Conservation (phyloP, 805 yeast genomes). For the Zygosaccharomyces siamensis region DNA sequence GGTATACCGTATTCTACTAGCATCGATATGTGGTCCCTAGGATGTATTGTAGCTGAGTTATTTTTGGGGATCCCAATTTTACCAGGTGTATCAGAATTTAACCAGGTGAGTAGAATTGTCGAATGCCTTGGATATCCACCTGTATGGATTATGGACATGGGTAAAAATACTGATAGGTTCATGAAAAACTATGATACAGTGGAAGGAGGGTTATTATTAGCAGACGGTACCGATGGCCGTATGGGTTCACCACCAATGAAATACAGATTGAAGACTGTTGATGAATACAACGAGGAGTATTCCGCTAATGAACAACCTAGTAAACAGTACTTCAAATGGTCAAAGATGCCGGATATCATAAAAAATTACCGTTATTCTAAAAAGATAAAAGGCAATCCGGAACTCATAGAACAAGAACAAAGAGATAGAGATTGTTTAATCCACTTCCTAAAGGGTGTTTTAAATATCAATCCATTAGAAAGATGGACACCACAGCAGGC, state of each 20-base stretch:
- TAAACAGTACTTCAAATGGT: conserved; percentile 71
- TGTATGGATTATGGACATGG: conserved; percentile 94
- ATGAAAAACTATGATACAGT: conserved; percentile 22
- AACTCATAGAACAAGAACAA: conserved; percentile 61
- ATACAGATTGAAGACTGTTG: conserved; percentile 42
- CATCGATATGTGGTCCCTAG: conserved; percentile 97
- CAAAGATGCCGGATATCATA: conserved; percentile 65
- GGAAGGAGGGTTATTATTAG: conserved; percentile 8
- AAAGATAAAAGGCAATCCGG: conserved; percentile 39
- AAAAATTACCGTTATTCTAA: conserved; percentile 68
- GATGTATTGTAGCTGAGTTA: conserved; percentile 86
- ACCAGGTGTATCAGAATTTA: conserved; percentile 92
- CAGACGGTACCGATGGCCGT: neutral
- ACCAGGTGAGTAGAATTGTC: conserved; percentile 77
- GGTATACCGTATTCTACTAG: conserved; percentile 91
- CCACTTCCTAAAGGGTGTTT: conserved; percentile 72
- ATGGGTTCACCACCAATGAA: conserved; percentile 8
- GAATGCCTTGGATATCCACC: conserved; percentile 86
- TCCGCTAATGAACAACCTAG: conserved; percentile 61
- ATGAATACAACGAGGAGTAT: conserved; percentile 44
- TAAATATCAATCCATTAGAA: conserved; percentile 85
- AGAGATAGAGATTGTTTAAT: conserved; percentile 63
- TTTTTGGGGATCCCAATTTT: conserved; percentile 88
- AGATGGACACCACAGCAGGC: conserved; percentile 98
- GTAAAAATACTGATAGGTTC: conserved; percentile 72